Conservation (phyloP, 768 basidiomycete genomes). For the Russula emetica region DNA sequence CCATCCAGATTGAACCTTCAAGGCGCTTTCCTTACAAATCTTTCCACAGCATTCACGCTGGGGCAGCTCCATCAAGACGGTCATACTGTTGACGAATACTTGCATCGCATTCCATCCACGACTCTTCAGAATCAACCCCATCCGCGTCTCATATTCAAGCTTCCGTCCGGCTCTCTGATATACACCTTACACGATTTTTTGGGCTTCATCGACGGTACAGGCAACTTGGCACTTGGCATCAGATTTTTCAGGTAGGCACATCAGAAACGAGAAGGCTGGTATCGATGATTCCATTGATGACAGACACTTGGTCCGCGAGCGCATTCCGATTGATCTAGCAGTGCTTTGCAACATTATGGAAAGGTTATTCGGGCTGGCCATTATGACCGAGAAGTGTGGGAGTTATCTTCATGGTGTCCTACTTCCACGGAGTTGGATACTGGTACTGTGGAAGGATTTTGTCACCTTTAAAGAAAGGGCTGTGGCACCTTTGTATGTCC, state of each 20-base stretch:
- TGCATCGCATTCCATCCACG: slow-evolving; percentile 8
- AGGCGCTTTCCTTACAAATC: slow-evolving; percentile 39
- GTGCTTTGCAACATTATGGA: slow-evolving; percentile 53
- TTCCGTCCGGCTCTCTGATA: background rate
- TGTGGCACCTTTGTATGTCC: background rate
- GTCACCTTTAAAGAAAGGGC: background rate
- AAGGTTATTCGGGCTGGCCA: slow-evolving; percentile 40
- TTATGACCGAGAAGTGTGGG: slow-evolving; percentile 36
- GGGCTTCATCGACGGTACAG: slow-evolving; percentile 24
- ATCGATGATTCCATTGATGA: background rate
- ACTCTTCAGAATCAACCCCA: background rate
- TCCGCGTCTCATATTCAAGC: background rate
- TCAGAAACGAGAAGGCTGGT: too few species aligned
- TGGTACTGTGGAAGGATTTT: slow-evolving; percentile 27
- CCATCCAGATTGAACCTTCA: slow-evolving; percentile 24
- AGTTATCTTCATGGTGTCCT: slow-evolving; percentile 42
- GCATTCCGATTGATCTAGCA: slow-evolving; percentile 42
- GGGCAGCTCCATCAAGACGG: slow-evolving; percentile 20
- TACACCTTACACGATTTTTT: slow-evolving; percentile 10
- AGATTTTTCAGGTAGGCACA: slow-evolving; percentile 27
- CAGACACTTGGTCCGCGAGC: slow-evolving; percentile 44
- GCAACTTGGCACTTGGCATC: slow-evolving; percentile 44
- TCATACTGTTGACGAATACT: background rate
- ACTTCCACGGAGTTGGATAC: slow-evolving; percentile 54
- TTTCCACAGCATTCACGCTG: slow-evolving; percentile 39